Base-by-base conservation (phyloP, 2,329 filamentous ascomycete genomes). In the Elsinoe batatas region DNA sequence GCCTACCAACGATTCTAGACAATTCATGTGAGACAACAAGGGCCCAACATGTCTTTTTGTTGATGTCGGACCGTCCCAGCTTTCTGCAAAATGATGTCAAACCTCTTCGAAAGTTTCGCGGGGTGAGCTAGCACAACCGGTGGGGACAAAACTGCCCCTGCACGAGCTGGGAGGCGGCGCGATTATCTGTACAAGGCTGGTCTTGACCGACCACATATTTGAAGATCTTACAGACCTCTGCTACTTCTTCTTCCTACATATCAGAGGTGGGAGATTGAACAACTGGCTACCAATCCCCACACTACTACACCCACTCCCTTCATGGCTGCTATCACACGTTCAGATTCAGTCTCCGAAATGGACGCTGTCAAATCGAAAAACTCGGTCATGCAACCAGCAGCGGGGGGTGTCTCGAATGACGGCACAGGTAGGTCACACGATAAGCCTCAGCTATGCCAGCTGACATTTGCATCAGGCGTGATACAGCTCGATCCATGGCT, bases 401-500 rank as follows among this genome's bases (percentile, higher is more conserved):
- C 73, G 58, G 71, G 77, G 50, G 71, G 79, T 47, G 70, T 82
- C 43, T 78, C 84, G 51, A 81, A 78, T 51, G 86, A 90, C 66
- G 85, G 85, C 69, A 88, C 86, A 58, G 86, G 86, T 88, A 70
- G 61, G 13, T 47, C 47, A 35, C 20, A 36, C 5, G 10, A n/a
- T 11, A 37, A 58, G 60, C 55, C 46, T 7, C 47, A n/a, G 5
- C 65, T 47, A 63, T n/a, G 10, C 12, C 33, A 47, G 53, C 65
- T 66, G 56, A 66, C 56, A 43, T 26, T 26, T 12, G 15, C 6
- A 37, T 4, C 67, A 95, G 93, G 91, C 63, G 90, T 96, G 53
- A 72, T 94, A 61, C 75, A 87, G 69, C 79, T 97, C 58, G 93
- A 98, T 68, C 89, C 91, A 44, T 97, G 85, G 81, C 82, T 98